Evolutionary conservation across 2,329 filamentous ascomycete species (phyloP), one percentile per base, ranked within the genome.

Genomic region (Alternaria sp.): DNA sequence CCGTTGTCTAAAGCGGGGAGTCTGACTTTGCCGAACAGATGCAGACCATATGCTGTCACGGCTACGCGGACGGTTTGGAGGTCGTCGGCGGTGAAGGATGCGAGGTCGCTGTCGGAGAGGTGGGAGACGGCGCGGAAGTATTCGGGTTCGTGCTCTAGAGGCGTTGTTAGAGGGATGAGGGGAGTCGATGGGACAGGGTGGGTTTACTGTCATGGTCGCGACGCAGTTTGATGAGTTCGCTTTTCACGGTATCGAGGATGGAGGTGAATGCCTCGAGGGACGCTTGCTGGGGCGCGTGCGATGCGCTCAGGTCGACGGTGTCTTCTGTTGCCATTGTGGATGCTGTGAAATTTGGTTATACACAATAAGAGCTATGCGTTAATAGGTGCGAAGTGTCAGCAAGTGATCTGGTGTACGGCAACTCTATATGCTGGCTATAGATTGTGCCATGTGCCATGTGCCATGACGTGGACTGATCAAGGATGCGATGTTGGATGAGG

Each of bases 21-120:
- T 53, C 56, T 69, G 21, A 78, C 68, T 49, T 78, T 77, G 44
- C 68, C 72, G 26, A 78, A 77, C 0, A 79, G 60, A 55, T 78
- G 75, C 8, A 79, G 62, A 10, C 76, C 76, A 43, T 79, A 79
- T 4, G 76, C 76, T 5, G 72, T 73, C 14, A 63, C 60, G 14
- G 70, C 76, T 4, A 74, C 74, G 43, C 76, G 75, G 12, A 79
- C 75, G 11, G 63, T 56, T 14, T 71, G 68, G 45, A 79, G 69
- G 50, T 77, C 68, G 14, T 58, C 59, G 23, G 70, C 49, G 3
- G 70, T 63, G 65, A 79, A 78, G 11, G 73, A 72, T 20, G 66
- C 59, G 20, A 79, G 71, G 1, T 79, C 75, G 11, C 75, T 71
- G 53, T 83, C 80, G 21, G 81, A 78, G 11, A 86, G 75, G 20